These are phyloP conservation scores for Acanthamoeba culbertsoni DNA, from an alignment of 208 protist species.

Conservation along the genomic window DNA sequence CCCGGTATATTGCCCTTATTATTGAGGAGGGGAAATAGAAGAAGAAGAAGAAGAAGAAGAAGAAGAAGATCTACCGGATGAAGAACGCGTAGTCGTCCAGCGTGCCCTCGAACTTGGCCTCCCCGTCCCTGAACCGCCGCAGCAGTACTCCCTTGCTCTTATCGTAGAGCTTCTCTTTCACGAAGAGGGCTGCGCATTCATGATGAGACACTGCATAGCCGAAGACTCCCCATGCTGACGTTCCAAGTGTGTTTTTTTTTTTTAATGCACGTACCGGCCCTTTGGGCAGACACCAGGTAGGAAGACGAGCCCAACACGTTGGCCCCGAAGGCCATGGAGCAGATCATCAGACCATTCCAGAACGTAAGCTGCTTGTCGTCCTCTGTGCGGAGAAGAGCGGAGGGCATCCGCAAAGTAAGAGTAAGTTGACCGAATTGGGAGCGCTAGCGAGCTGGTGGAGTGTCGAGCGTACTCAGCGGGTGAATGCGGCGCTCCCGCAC, in stretches of 20 bases:
- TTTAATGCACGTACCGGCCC: not conserved
- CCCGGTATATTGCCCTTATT: too few species aligned
- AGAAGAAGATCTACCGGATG: not conserved
- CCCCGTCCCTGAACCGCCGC: conserved; percentile 7
- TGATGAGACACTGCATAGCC: not conserved
- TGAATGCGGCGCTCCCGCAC: not conserved
- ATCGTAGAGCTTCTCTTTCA: conserved; percentile 53
- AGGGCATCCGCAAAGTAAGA: too few species aligned
- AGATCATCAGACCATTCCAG: conserved; percentile 73
- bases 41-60: not conserved
- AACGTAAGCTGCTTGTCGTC: conserved; percentile 66
- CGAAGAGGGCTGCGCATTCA: conserved; percentile 48
- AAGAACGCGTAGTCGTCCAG: conserved; percentile 47
- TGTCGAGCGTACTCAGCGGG: conserved; percentile 19
- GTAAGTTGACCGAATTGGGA: too few species aligned
- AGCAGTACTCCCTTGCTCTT: not conserved
- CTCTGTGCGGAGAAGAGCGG: not conserved
- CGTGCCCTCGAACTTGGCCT: conserved; percentile 22
- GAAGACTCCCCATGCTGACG: too few species aligned
- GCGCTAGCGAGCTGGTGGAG: not conserved
- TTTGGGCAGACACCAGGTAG: conserved; percentile 37
- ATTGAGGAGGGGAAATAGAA: not conserved
- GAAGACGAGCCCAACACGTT: not conserved
- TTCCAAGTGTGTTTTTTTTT: too few species aligned
- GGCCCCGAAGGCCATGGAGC: conserved; percentile 47